Conservation (phyloP, 140 eudicot genomes). For the Erigeron philadelphicus region DNA sequence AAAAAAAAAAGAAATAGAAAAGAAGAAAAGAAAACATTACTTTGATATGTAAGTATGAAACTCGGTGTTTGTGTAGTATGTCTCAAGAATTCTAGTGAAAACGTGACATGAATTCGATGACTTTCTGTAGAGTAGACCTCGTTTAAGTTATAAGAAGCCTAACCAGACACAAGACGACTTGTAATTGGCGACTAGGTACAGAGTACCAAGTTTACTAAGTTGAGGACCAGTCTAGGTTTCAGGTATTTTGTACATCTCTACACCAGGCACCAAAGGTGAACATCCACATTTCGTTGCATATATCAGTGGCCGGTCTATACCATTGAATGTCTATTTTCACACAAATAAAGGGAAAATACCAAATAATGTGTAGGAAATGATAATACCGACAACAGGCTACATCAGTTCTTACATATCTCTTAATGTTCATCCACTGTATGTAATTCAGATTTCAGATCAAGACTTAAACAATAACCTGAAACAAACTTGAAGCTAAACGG, state of each 20-base stretch:
- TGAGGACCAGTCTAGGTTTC: background rate
- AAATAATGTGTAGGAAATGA: no score
- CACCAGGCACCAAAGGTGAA: background rate
- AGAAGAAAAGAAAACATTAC: no score
- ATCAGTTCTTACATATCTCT: background rate
- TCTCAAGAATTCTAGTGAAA: no score
- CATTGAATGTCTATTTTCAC: background rate
- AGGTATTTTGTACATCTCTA: background rate
- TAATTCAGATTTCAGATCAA: no score
- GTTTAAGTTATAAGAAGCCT: background rate
- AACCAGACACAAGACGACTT: background rate
- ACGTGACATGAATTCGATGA: no score
- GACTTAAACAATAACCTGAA: background rate
- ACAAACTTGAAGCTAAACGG: background rate
- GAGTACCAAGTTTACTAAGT: background rate
- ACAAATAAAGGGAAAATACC: no score
- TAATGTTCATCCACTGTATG: background rate
- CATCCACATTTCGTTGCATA: background rate
- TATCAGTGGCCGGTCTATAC: background rate
- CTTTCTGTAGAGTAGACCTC: background rate
- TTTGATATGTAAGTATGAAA: no score
- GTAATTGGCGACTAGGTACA: background rate
- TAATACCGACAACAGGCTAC: no score
- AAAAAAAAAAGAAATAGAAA: background rate
- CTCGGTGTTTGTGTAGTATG: no score